phyloP scores from a whole-genome alignment of 2,329 filamentous ascomycete genomes.

The Trichophyton schoenleinii region DNA sequence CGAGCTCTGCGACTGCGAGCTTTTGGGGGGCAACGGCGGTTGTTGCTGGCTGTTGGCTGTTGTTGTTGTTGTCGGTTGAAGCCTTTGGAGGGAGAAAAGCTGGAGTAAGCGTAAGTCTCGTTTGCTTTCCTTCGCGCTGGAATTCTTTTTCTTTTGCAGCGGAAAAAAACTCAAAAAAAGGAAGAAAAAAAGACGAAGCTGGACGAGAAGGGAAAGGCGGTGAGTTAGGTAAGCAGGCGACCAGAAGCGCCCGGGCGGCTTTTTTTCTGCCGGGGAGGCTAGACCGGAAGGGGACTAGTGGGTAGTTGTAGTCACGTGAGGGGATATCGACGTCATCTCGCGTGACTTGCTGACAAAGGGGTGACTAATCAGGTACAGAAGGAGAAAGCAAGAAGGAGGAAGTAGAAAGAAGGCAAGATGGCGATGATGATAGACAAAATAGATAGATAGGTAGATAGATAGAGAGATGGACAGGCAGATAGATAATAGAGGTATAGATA shows the following conservation, averaged over 20 bases:
- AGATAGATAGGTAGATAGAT: neutral
- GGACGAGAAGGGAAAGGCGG: conserved; percentile 1
- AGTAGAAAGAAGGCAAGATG: neutral
- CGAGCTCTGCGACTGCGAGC: neutral
- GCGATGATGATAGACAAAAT: no score
- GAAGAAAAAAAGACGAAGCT: neutral
- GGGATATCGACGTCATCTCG: neutral
- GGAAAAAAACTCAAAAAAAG: conserved; percentile 4
- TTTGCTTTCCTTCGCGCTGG: neutral
- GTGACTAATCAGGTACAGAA: neutral
- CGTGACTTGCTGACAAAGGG: neutral
- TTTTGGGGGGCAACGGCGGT: no score
- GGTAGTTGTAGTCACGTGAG: neutral
- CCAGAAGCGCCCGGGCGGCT: neutral
- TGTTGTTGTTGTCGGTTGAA: no score
- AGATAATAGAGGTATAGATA: neutral
- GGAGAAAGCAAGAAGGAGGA: neutral
- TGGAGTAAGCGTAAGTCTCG: neutral
- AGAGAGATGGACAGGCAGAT: neutral
- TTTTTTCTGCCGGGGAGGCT: neutral
- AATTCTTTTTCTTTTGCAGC: neutral
- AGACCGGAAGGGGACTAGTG: neutral
- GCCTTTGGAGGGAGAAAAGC: no score
- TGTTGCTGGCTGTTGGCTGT: no score
- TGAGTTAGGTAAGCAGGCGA: neutral